Base-by-base conservation (phyloP, 805 yeast genomes). In the Candida montana region DNA sequence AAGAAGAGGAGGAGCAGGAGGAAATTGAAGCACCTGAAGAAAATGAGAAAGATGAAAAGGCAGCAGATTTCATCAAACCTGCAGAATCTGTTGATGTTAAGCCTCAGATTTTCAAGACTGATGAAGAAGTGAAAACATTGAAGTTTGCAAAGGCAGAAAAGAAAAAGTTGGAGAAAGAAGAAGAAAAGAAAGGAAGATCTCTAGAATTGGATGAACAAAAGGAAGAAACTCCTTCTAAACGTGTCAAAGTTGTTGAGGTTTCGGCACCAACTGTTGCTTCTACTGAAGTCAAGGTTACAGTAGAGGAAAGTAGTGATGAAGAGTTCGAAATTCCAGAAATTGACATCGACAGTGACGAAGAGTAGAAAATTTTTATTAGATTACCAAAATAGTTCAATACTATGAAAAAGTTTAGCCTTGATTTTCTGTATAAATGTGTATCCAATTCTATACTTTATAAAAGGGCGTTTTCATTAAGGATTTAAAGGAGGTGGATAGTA, bases 261-360 rank as follows among this genome's bases (percentile, higher is more conserved):
- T 29, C 43, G 7, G 15, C 19, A 3, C n/a, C 33, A 11, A 13
- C n/a, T 10, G n/a, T 13, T 13, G 12, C 32, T 30, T 6, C 38
- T n/a, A 41, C 41, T 3, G 47, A 42, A 16, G 47, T 46, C 19
- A 41, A 41, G 8, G 50, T 42, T 3, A 31, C 44, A 24, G 37
- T 42, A 5, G 51, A 42, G 3, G 62, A 42, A 4, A 62, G 57
- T 19, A 65, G 57, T 21, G 65, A 59, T 15, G 66, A 73, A 16
- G 80, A 75, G 47, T 70, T 74, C 35, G 81, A 74, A 46, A 72
- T 75, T 40, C 81, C 81, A 7, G 62, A 57, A 13, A 62, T 69
- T 40, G 68, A 52, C 9, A 47, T 69, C 7, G 71, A 66, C 33
- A 55, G 70, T 35, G 75, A 61, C 24, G 74, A 68, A 37, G 75